Base-by-base conservation (phyloP, 495 filamentous ascomycete genomes). In the Lophiostoma macrostomum region DNA sequence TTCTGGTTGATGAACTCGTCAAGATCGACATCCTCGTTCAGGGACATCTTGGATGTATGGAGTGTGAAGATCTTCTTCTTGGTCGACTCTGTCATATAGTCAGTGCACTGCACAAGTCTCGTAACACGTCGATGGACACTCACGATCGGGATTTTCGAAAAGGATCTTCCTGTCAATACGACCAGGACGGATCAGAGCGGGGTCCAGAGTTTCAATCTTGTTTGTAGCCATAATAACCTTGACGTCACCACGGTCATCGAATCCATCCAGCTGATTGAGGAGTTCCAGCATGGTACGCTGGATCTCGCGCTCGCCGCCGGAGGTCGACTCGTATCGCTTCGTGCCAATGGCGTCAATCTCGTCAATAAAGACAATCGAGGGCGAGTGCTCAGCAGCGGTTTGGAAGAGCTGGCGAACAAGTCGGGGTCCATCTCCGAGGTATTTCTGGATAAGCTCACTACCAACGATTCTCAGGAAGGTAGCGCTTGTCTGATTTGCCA, bases 171-270 rank as follows among this genome's bases (percentile, higher is more conserved):
- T 86, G 71, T 99, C 93, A 65, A 99, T 99, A 81, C 93, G 89
- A 60, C 93, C 93, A 39, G 93, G 93, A 54, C 93, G 85, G 68
- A 99, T 99, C 57, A 99, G 76, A 38, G 93, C 93, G 37, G 93
- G 93, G 63, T 99, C 93, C 22, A 99, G 77, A 3, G 90, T 95
- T 65, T 99, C 93, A 57, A 99, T 99, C 80, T 99, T 99, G 80
- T 99, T 99, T 41, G 93, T 99, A 14, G 93, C 93, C 88, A 99
- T 95, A 70, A 99, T 90, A 45, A 99, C 93, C 77, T 99, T 99
- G 69, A 99, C 94, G 69, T 99, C 93, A 57, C 93, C 93, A 59
- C 93, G 86, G 70, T 99, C 93, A 71, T 99, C 93, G 72, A 99
- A 99, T 51, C 93, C 93, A 67, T 99, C 93, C 13, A 99, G 82